Conservation (phyloP, 2,329 filamentous ascomycete genomes). For the Clonostachys rosea region DNA sequence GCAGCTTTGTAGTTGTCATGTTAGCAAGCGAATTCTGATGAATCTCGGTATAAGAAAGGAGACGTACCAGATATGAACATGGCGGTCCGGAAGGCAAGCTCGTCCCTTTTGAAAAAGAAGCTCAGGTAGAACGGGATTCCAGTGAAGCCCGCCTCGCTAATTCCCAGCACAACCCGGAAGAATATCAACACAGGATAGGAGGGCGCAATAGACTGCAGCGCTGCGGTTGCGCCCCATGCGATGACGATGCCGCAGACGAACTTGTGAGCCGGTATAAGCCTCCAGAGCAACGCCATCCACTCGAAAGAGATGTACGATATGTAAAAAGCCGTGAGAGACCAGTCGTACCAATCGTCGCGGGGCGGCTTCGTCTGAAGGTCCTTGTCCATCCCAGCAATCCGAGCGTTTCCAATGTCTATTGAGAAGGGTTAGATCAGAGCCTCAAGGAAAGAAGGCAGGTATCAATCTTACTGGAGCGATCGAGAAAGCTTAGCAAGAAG, state of each 20-base stretch:
- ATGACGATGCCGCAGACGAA: constrained; percentile 60
- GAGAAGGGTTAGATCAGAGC: not conserved
- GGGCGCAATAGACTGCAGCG: constrained; percentile 62
- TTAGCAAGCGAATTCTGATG: not conserved
- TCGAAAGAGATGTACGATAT: constrained; percentile 59
- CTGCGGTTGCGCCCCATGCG: constrained; percentile 76
- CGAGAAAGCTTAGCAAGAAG: constrained; percentile 81
- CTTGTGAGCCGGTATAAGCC: constrained; percentile 53
- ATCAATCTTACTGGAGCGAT: constrained; percentile 68
- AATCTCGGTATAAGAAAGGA: no score
- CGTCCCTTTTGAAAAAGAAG: constrained; percentile 60
- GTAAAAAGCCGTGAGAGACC: constrained; percentile 59
- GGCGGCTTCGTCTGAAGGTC: constrained; percentile 50
- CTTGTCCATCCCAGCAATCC: constrained; percentile 58
- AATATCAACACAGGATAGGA: constrained; percentile 57
- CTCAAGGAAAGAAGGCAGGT: not conserved
- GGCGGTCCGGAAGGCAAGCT: constrained; percentile 80
- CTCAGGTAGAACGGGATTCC: constrained; percentile 61
- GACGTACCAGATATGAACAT: constrained; percentile 71
- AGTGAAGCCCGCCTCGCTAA: constrained; percentile 62
- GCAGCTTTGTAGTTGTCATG: constrained; percentile 49
- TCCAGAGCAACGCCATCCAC: constrained; percentile 62
- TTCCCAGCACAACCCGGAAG: constrained; percentile 52
- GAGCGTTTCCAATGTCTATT: constrained; percentile 59
- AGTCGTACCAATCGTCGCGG: constrained; percentile 48